Base-by-base conservation (phyloP, 495 filamentous ascomycete genomes). In the Neohortaea acidophila region DNA sequence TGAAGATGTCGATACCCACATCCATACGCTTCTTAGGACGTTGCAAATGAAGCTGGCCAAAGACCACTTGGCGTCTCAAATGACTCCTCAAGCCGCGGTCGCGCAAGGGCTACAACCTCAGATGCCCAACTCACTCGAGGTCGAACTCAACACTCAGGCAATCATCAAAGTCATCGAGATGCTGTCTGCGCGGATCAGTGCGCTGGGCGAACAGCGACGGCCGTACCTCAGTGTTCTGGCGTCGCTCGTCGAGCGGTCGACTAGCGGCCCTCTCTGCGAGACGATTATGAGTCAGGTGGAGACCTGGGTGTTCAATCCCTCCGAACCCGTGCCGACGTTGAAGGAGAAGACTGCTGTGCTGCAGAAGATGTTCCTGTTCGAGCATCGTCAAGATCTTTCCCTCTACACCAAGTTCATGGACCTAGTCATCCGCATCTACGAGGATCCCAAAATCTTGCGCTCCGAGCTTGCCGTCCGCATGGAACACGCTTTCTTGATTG, bases 341-440 rank as follows among this genome's bases (percentile, higher is more conserved):
- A 99, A 99, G 54, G 91, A 99, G 59, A 96, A 96, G 62, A 93
- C 84, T 1, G 91, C 91, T 1, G 87, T 99, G 0, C 56, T 99
- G 13, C 81, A 84, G 51, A 99, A 99, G 59, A 99, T 99, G 91
- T 61, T 94, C 26, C 73, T 84, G 0, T 96, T 99, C 43, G 91
- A 99, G 55, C 70, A 79, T 34, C 71, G 86, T 17, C 56, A 68
- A 9, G 86, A 94, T 56, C 73, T 73, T 21, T 79, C 79, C 0
- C 76, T 96, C 61, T 62, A 94, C 26, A 83, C 75, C 49, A 83
- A 82, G 53, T 99, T 94, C 66, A 68, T 99, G 26, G 79, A 99
- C 33, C 70, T 99, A 26, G 86, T 99, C 14, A 93, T 96, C 45
- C 74, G 85, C 27, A 93, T 99, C 25, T 99, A 99, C 49, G 91